Evolutionary conservation across 78 protist species (phyloP).

Genomic region (Cavenderia fasciculata): DNA sequence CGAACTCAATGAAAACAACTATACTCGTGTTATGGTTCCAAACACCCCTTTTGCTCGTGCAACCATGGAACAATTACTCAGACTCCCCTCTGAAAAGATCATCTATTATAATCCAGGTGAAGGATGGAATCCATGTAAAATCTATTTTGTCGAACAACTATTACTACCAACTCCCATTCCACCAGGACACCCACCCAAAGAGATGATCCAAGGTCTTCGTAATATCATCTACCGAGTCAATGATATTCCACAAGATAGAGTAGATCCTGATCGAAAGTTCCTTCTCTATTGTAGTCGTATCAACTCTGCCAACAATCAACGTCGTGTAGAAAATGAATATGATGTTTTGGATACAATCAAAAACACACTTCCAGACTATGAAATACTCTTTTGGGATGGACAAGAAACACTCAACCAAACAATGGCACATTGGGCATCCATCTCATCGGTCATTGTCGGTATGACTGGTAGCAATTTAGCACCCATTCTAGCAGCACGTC

Average conservation of each 20-base stretch:
- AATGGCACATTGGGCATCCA: not conserved
- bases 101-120: constrained; percentile 47
- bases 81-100: not conserved
- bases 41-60: not conserved
- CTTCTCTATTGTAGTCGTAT: not conserved
- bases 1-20: not conserved
- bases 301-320: not conserved
- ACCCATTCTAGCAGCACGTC: constrained; percentile 22
- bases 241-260: not conserved
- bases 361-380: not conserved
- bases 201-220: not conserved
- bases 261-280: constrained; percentile 1
- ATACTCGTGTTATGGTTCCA: constrained; percentile 33
- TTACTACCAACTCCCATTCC: constrained; percentile 44
- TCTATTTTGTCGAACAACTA: constrained; percentile 7
- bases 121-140: constrained; percentile 55
- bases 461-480: constrained; percentile 46
- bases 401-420: constrained; percentile 7
- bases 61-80: constrained; percentile 25
- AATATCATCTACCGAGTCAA: constrained; percentile 21
- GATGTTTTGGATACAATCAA: not conserved
- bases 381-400: constrained; percentile 22
- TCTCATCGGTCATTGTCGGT: constrained; percentile 20
- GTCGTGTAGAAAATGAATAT: not conserved
- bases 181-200: constrained; percentile 24